These are phyloP conservation scores for Pseudopyrenochaeta lycopersici DNA, from an alignment of 2,329 filamentous ascomycete genomes.

Conservation along the genomic window DNA sequence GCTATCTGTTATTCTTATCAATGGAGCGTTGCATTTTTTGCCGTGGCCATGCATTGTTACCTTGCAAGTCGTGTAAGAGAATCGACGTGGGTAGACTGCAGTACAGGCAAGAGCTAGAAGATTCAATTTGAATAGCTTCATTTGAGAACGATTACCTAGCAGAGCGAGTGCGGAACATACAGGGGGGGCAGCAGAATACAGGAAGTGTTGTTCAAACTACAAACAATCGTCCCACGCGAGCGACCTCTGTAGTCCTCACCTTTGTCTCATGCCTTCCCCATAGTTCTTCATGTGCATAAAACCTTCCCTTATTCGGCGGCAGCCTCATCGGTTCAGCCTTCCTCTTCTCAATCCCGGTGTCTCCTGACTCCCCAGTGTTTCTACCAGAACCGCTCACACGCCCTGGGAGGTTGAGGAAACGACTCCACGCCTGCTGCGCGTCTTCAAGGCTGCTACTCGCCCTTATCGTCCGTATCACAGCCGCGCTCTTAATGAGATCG, in stretches of 20 bases:
- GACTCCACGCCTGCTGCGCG: conserved; percentile 42
- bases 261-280: conserved; percentile 25
- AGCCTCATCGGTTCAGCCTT: conserved; percentile 7
- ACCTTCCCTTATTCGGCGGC: conserved; percentile 15
- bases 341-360: background rate
- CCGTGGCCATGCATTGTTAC: too few relatives aligned
- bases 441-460: conserved; percentile 43
- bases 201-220: background rate
- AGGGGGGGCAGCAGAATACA: background rate
- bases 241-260: background rate
- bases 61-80: too few relatives aligned
- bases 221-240: background rate
- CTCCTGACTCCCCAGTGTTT: background rate
- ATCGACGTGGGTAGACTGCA: too few relatives aligned
- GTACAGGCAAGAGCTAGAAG: too few relatives aligned
- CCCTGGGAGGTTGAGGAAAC: conserved; percentile 43
- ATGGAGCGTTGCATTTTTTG: background rate
- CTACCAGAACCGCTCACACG: conserved; percentile 1
- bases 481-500: conserved; percentile 32
- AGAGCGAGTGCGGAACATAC: background rate
- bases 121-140: too few relatives aligned
- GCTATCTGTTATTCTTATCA: background rate
- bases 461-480: conserved; percentile 47
- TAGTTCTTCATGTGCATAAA: conserved; percentile 40
- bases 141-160: too few relatives aligned